phyloP scores from a whole-genome alignment of 2,329 filamentous ascomycete species.

The Hypoxylon sp. region DNA sequence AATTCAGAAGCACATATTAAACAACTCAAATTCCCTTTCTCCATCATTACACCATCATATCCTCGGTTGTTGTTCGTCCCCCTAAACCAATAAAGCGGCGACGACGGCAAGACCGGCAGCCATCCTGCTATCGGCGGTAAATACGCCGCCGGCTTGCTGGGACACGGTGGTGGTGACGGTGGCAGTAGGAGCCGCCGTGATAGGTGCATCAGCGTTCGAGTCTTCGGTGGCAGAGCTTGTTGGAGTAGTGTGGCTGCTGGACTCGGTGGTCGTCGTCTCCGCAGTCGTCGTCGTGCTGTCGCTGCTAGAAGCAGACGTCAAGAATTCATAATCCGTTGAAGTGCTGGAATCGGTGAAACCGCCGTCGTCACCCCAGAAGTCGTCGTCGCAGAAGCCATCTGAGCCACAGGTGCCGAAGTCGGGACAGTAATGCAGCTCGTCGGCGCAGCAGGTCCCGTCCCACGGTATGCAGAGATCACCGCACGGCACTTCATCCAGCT shows the following conservation, averaged over 20 bases:
- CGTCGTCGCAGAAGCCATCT: slow-evolving; percentile 32
- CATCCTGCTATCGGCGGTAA: slow-evolving; percentile 28
- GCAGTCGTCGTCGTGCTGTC: slow-evolving; percentile 25
- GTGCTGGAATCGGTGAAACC: slow-evolving; percentile 11
- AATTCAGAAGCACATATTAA: slow-evolving; percentile 13
- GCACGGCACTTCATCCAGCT: slow-evolving; percentile 27
- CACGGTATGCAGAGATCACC: slow-evolving; percentile 38
- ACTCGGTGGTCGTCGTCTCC: slow-evolving; percentile 22
- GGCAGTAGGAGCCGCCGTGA: slow-evolving; percentile 21
- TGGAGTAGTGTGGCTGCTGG: slow-evolving; percentile 8
- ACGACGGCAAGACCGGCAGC: slow-evolving; percentile 34
- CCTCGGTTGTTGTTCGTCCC: neutral
- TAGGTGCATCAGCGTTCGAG: neutral
- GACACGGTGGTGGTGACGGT: slow-evolving; percentile 23
- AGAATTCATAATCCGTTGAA: too few relatives aligned
- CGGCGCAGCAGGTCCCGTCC: slow-evolving; percentile 37
- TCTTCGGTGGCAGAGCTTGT: slow-evolving; percentile 1
- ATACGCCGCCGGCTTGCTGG: slow-evolving; percentile 30
- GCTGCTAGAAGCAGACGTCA: slow-evolving; percentile 11
- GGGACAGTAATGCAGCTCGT: slow-evolving; percentile 37
- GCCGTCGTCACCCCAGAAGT: slow-evolving; percentile 31
- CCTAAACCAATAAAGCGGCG: slow-evolving; percentile 35
- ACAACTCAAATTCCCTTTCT: slow-evolving; percentile 2
- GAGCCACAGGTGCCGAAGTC: slow-evolving; percentile 38
- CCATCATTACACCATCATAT: neutral